Evolutionary conservation across 306 rosid genomes (phyloP).

Genomic region (Pyrus betulifolia): DNA sequence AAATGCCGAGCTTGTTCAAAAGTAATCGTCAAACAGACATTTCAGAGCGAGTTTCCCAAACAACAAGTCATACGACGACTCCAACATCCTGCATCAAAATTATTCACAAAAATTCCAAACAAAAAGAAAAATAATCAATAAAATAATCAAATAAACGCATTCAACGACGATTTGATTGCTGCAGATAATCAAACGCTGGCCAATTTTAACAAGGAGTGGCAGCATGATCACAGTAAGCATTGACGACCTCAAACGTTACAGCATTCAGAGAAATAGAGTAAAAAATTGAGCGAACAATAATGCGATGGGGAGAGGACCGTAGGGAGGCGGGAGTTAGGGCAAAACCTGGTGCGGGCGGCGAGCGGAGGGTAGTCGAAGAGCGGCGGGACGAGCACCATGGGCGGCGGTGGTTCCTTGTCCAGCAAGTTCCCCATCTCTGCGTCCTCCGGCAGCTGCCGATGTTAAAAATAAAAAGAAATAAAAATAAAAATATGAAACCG

Average conservation of each 20-base stretch:
- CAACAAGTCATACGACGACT: slow-evolving; percentile 68
- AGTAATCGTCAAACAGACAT: slow-evolving; percentile 77
- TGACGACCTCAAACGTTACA: not conserved
- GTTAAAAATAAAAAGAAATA: not conserved
- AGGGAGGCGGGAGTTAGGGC: not conserved
- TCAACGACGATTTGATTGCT: not conserved
- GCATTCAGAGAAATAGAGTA: not conserved
- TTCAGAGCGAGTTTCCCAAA: slow-evolving; percentile 83
- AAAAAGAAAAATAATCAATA: not conserved
- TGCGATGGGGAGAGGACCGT: not conserved
- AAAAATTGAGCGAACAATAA: not conserved
- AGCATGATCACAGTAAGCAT: not conserved
- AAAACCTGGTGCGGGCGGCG: slow-evolving; percentile 82
- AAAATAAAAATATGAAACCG: not conserved
- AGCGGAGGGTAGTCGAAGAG: slow-evolving; percentile 93
- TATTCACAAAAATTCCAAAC: not conserved
- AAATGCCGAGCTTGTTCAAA: slow-evolving; percentile 64
- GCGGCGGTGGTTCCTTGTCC: slow-evolving; percentile 60
- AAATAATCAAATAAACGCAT: not conserved
- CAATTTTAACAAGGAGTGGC: not conserved
- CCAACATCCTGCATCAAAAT: slow-evolving; percentile 65
- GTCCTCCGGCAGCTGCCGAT: not conserved
- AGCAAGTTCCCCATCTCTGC: slow-evolving; percentile 43
- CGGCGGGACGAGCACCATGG: slow-evolving; percentile 89
- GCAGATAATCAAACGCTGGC: not conserved